Evolutionary conservation across 371 early-diverging fungal species (phyloP).

Genomic region (Lichtheimia ramosa): DNA sequence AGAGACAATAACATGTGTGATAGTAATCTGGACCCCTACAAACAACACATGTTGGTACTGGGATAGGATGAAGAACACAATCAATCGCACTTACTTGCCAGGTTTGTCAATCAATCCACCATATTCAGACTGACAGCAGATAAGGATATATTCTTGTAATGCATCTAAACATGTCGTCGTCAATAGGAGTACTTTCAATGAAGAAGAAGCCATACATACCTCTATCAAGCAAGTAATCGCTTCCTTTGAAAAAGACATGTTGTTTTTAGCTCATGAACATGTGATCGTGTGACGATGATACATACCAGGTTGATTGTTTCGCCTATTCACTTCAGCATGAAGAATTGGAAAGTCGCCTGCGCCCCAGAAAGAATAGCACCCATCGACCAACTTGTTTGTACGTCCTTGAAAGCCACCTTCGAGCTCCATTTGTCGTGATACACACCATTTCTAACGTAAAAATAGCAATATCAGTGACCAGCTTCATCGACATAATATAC

Average conservation of each 20-base stretch:
- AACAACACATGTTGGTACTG: background rate
- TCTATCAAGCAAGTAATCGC: slow-evolving; percentile 56
- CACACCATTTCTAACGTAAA: slow-evolving; percentile 67
- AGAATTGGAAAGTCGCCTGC: slow-evolving; percentile 86
- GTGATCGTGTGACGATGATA: too few relatives aligned
- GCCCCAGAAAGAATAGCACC: slow-evolving; percentile 98
- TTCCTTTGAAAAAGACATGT: background rate
- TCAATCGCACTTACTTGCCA: slow-evolving; percentile 56
- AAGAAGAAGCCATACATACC: slow-evolving; percentile 24
- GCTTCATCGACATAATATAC: background rate
- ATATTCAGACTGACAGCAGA: slow-evolving; percentile 77
- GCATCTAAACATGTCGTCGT: slow-evolving; percentile 49
- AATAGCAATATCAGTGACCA: background rate
- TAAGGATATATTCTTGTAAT: slow-evolving; percentile 84
- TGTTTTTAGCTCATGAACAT: too few relatives aligned
- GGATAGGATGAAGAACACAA: background rate
- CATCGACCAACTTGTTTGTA: slow-evolving; percentile 97
- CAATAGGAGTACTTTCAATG: background rate
- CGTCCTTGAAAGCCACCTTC: slow-evolving; percentile 98
- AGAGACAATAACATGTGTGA: slow-evolving; percentile 94
- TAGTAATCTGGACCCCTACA: slow-evolving; percentile 81
- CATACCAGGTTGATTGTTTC: too few relatives aligned
- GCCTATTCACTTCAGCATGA: slow-evolving; percentile 35
- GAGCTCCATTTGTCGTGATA: slow-evolving; percentile 78
- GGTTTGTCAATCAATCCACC: slow-evolving; percentile 96